Conservation (phyloP, 768 basidiomycete genomes). For the Boletus edulis region DNA sequence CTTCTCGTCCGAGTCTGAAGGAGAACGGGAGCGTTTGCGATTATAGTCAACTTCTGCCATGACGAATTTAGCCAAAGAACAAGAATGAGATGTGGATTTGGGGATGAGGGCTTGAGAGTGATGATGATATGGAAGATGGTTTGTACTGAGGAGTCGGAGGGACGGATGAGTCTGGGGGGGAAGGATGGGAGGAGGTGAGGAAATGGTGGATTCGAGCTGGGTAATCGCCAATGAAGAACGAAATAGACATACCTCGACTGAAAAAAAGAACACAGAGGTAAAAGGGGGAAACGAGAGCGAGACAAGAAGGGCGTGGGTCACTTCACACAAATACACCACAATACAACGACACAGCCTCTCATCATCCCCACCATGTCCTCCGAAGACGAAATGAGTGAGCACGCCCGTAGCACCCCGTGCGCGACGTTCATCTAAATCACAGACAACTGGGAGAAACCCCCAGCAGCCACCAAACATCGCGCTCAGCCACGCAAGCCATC, state of each 20-base stretch:
- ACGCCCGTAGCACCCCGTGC: neutral
- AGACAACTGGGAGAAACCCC: slow-evolving; percentile 22
- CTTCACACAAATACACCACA: slow-evolving; percentile 14
- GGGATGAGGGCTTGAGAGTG: slow-evolving; percentile 47
- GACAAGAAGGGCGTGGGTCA: neutral
- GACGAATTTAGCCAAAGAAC: slow-evolving; percentile 55
- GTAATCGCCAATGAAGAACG: slow-evolving; percentile 35
- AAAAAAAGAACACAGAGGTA: neutral
- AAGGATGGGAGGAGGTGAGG: slow-evolving; percentile 54
- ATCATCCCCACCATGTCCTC: slow-evolving; percentile 23
- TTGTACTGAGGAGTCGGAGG: slow-evolving; percentile 38
- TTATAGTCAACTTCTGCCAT: slow-evolving; percentile 86
- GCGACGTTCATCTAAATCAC: slow-evolving; percentile 25
- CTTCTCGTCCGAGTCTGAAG: slow-evolving; percentile 76
- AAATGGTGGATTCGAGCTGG: slow-evolving; percentile 55
- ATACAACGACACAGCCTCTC: slow-evolving; percentile 22
- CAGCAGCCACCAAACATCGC: slow-evolving; percentile 15
- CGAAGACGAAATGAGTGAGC: slow-evolving; percentile 33
- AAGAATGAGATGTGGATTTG: slow-evolving; percentile 36
- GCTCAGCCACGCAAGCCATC: slow-evolving; percentile 14
- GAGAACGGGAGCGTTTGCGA: slow-evolving; percentile 85
- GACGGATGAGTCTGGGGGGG: slow-evolving; percentile 47
- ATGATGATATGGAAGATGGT: slow-evolving; percentile 36
- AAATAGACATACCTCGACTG: slow-evolving; percentile 36
- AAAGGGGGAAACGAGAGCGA: neutral